Base-by-base conservation (phyloP, 192 early-diverging fungal genomes). In the Rhizophagus prolifer region DNA sequence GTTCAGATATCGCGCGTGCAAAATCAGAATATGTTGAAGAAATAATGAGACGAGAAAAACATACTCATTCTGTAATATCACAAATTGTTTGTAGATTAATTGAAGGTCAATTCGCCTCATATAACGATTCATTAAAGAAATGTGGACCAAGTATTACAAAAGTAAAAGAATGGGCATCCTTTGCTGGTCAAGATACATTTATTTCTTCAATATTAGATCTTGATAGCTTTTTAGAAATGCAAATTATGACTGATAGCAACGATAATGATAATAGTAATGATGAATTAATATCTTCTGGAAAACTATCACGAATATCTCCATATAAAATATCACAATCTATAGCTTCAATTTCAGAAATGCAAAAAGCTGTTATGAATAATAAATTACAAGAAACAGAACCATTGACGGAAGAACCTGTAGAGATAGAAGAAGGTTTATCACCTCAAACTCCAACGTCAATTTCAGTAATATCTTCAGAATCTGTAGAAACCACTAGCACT, bases 101-200 rank as follows among this genome's bases (percentile, higher is more conserved):
- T 2, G 83, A 84, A 26, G 79, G 78, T 9, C 80, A 81, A 58
- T 81, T 80, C 31, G 47, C 77, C 60, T 80, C 80, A 3, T 72
- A 81, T 62, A 81, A 81, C 30, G 64, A 81, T n/a, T 81, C 81
- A 46, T 60, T 80, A 0, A 80, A 81, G n/a, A 81, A 79, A 76
- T 84, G 76, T 1, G 83, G 80, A 38, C 80, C 78, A n/a, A 81
- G 73, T 73, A 26, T 84, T 34, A 30, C 79, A 9, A 84, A 84
- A 73, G 79, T 81, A 73, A 84, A 84, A 47, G 82, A 84, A 67
- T 80, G 75, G 78, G 74, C 80, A 4, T 76, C 76, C 25, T 81
- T 81, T 63, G 80, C 80, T 6, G 78, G 80, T 4, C 28, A 74
- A 9, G 78, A 79, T 13, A 78, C 36, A 38, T 38, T 5, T 38